phyloP scores from a whole-genome alignment of 2,329 filamentous ascomycete genomes.

The Lasiodiplodia citricola region DNA sequence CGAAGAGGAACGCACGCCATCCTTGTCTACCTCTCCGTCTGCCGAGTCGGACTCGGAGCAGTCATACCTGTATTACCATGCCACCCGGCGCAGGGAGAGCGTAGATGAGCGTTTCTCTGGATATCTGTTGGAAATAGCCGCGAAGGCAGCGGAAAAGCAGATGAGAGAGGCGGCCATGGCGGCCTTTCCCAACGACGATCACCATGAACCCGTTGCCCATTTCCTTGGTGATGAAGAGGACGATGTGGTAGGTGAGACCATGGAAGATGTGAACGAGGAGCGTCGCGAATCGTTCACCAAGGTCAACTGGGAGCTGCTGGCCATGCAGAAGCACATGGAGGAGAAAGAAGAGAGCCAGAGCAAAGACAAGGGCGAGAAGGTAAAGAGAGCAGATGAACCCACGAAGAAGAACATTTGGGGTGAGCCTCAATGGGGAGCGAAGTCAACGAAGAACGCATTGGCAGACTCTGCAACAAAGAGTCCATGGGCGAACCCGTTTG shows the following conservation, averaged over 20 bases:
- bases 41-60: slow-evolving; percentile 50
- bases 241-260: slow-evolving; percentile 49
- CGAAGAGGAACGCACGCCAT: slow-evolving; percentile 54
- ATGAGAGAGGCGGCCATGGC: slow-evolving; percentile 77
- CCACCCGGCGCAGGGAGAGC: slow-evolving; percentile 64
- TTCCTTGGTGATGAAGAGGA: slow-evolving; percentile 69
- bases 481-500: slow-evolving; percentile 47
- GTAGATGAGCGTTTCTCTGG: slow-evolving; percentile 77
- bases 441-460: slow-evolving; percentile 12
- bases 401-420: slow-evolving; percentile 41
- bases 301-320: slow-evolving; percentile 75
- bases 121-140: slow-evolving; percentile 79
- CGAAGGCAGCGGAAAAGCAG: slow-evolving; percentile 78
- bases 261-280: slow-evolving; percentile 39
- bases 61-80: slow-evolving; percentile 57
- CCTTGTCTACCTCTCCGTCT: slow-evolving; percentile 53
- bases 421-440: slow-evolving; percentile 36
- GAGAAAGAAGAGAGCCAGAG: slow-evolving; percentile 45
- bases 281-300: slow-evolving; percentile 67
- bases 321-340: slow-evolving; percentile 80
- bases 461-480: slow-evolving; percentile 29
- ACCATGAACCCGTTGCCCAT: slow-evolving; percentile 73
- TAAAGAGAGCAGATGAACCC: slow-evolving; percentile 33
- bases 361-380: slow-evolving; percentile 38
- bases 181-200: slow-evolving; percentile 74